Evolutionary conservation across 306 rosid species (phyloP).

Genomic region (Parietaria judaica): DNA sequence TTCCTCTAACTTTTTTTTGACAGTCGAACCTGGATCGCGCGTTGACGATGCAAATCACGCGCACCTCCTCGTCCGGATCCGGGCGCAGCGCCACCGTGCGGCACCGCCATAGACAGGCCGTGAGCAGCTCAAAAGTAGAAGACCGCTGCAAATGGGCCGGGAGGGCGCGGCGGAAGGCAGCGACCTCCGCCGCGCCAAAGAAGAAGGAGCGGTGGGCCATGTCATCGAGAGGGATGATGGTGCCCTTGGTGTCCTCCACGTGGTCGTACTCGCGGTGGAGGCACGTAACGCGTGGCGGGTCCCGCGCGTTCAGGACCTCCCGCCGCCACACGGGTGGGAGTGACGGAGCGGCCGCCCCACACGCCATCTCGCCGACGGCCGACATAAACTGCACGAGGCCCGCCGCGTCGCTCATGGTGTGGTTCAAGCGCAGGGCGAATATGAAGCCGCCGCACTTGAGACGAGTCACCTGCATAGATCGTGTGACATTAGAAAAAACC

Average conservation of each 20-base stretch:
- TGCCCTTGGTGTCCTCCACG: conserved; percentile 32
- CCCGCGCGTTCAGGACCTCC: conserved; percentile 28
- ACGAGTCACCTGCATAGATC: conserved; percentile 24
- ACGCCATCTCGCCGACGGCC: conserved; percentile 36
- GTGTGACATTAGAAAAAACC: no score
- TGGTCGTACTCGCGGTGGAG: conserved; percentile 42
- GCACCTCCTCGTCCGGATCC: conserved; percentile 32
- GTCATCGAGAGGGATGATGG: conserved; percentile 34
- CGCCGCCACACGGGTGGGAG: conserved; percentile 34
- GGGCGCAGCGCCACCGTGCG: conserved; percentile 32
- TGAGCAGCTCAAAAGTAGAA: conserved; percentile 40
- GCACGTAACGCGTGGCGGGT: conserved; percentile 33
- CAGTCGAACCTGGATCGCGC: conserved; percentile 31
- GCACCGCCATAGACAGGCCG: conserved; percentile 52
- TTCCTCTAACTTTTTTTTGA: no score
- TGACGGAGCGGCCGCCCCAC: conserved; percentile 31
- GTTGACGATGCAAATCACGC: conserved; percentile 33
- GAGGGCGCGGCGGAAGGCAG: conserved; percentile 29
- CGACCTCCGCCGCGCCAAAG: conserved; percentile 32
- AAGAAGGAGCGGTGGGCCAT: conserved; percentile 48
- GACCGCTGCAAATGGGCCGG: conserved; percentile 22
- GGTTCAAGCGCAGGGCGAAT: conserved; percentile 38
- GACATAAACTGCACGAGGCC: conserved; percentile 45
- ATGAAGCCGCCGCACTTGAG: conserved; percentile 50
- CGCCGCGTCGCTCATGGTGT: conserved; percentile 39